Conservation (phyloP, 345 rosid species). For the Eucalyptus curtisii region DNA sequence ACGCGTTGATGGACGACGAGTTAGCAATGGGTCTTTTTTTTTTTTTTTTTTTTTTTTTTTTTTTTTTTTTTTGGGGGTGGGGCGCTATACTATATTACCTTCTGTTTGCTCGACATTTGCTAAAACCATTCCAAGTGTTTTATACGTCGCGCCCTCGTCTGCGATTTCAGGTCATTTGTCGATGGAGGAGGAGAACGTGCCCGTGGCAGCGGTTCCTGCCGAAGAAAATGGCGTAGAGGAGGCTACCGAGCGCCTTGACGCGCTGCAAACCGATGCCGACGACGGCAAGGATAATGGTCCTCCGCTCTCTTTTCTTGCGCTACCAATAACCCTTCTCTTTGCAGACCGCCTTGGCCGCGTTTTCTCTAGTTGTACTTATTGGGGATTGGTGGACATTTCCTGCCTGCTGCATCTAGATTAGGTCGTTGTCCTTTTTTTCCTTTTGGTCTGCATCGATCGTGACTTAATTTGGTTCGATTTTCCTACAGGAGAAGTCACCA, state of each 20-base stretch:
- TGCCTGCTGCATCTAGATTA: neutral
- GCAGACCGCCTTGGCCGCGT: neutral
- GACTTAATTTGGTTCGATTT: neutral
- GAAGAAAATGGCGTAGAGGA: neutral
- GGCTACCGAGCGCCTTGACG: neutral
- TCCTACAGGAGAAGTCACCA: slow-evolving; percentile 25
- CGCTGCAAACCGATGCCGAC: neutral
- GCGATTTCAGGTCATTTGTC: neutral
- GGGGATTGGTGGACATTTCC: neutral
- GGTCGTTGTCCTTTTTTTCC: neutral
- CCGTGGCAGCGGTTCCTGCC: neutral
- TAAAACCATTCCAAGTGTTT: neutral
- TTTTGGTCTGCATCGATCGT: neutral
- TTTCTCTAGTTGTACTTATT: neutral
- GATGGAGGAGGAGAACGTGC: neutral
- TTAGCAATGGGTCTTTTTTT: neutral
- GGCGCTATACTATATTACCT: neutral
- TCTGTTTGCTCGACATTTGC: neutral
- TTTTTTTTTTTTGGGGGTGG: no score
- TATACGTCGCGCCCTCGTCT: neutral
- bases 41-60: accelerated
- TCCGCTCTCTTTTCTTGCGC: neutral
- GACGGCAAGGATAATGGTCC: neutral
- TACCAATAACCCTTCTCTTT: neutral
- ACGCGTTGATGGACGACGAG: neutral